phyloP scores from a whole-genome alignment of 2,329 filamentous ascomycete species.

The Esteya vermicola region DNA sequence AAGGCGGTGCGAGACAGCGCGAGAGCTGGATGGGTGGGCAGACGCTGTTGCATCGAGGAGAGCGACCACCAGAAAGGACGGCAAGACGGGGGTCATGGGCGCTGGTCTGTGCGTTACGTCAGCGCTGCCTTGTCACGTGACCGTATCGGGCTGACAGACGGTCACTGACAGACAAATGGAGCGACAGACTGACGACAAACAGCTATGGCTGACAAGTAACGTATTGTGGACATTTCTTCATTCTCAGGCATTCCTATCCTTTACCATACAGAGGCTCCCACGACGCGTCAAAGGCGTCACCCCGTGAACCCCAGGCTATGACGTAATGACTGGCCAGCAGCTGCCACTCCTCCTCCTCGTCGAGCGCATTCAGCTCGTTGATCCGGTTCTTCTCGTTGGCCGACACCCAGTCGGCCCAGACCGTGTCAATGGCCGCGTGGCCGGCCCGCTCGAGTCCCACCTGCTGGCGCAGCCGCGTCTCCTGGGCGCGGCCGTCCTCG shows the following conservation, averaged over 20 bases:
- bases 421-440: slow-evolving; percentile 32
- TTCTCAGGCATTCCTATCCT: not conserved
- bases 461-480: slow-evolving; percentile 40
- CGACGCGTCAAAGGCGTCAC: slow-evolving; percentile 21
- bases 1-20: no score
- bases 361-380: slow-evolving; percentile 68
- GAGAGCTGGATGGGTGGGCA: no score
- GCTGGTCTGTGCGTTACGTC: no score
- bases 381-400: slow-evolving; percentile 64
- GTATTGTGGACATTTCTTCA: no score
- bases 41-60: no score
- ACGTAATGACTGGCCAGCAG: slow-evolving; percentile 81
- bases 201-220: no score
- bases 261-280: slow-evolving; percentile 14
- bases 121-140: no score
- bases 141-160: no score
- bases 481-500: slow-evolving; percentile 53
- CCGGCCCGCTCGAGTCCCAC: slow-evolving; percentile 45
- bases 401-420: slow-evolving; percentile 65
- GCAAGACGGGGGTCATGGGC: no score
- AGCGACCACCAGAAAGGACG: no score
- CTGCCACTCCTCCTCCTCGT: slow-evolving; percentile 92
- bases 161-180: no score
- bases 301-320: slow-evolving; percentile 75
- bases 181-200: no score